Percentiles rank a stretch among this genome's conserved stretches.
Conservation (phyloP, 345 rosid genomes). For the Eucalyptus camaldulensis region DNA sequence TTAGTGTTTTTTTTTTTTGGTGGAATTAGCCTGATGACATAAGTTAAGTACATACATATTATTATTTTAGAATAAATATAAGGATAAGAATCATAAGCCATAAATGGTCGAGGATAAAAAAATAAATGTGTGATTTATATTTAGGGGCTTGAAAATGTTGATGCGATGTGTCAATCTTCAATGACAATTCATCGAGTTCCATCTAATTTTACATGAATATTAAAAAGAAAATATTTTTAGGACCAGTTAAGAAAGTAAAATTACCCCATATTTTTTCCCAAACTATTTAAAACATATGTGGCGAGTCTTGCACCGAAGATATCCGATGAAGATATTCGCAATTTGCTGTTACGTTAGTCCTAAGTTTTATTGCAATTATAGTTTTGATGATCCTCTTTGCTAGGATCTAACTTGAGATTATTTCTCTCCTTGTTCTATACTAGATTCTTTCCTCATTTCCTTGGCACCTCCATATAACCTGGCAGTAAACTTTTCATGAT, state of each 20-base stretch:
- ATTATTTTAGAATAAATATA: not conserved
- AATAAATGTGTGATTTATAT: not conserved
- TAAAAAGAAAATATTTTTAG: not conserved
- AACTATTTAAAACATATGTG: not conserved
- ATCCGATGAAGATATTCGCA: not conserved
- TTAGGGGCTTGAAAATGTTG: not conserved
- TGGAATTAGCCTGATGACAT: rapidly evolving
- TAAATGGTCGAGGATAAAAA: not conserved
- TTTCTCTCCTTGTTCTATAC: not conserved
- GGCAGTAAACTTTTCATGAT: not conserved
- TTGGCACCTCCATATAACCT: not conserved
- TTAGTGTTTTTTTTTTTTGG: too few relatives aligned
- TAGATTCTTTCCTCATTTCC: not conserved
- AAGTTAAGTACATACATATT: not conserved
- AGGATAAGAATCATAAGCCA: not conserved
- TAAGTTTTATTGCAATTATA: too few relatives aligned
- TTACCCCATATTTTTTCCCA: not conserved
- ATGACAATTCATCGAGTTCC: not conserved
- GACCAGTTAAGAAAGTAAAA: not conserved
- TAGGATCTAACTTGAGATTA: not conserved
- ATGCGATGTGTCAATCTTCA: not conserved
- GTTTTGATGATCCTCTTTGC: not conserved
- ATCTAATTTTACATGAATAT: not conserved
- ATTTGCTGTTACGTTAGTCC: not conserved
- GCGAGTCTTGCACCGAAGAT: rapidly evolving